Evolutionary conservation across 192 early-diverging fungal genomes (phyloP), one percentile per base, ranked within the genome.

Genomic region (Mortierella alpina): DNA sequence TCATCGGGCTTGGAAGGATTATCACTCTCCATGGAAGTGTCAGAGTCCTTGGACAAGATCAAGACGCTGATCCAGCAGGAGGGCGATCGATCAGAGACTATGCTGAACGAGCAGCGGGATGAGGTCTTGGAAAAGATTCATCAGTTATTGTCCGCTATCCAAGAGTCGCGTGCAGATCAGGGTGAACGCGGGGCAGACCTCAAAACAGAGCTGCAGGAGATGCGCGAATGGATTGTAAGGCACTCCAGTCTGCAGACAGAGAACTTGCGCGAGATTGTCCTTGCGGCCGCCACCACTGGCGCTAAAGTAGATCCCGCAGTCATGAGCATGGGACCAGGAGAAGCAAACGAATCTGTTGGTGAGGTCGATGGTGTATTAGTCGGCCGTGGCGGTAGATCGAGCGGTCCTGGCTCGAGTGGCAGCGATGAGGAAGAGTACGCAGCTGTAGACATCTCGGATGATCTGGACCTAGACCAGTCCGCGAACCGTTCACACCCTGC

Each of bases 171-270:
- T 7, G 63, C 63, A 5, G 39, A 56, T 14, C 15, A 53, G 1
- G 49, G 52, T 7, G 59, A 56, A 0, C 41, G 63, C 12, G 63
- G 71, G 22, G 22, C 48, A 5, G 56, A 61, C 2, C 41, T 79
- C 12, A 59, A 66, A 15, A 63, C 65, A 42, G 75, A 70, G 23
- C 48, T 78, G 48, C 63, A 64, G 13, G 75, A 79, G 63, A 48
- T 79, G 56, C 68, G 75, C 3, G 75, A 79, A 20, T 79, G 75
- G 75, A 79, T 79, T 23, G 63, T 71, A 2, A 64, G 47, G 8
- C 75, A 79, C 55, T 66, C 75, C 11, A 70, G 58, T 54, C 62
- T 65, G 63, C 75, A 79, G 52, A 79, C 75, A 6, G 75, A 79
- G 51, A 70, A 70, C 20, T 46, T 79, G 15, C 68, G 75, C 1